Evolutionary conservation across 2,329 filamentous ascomycete species (phyloP), one percentile per base, ranked within the genome.

Genomic region (Paecilomyces niveus): DNA sequence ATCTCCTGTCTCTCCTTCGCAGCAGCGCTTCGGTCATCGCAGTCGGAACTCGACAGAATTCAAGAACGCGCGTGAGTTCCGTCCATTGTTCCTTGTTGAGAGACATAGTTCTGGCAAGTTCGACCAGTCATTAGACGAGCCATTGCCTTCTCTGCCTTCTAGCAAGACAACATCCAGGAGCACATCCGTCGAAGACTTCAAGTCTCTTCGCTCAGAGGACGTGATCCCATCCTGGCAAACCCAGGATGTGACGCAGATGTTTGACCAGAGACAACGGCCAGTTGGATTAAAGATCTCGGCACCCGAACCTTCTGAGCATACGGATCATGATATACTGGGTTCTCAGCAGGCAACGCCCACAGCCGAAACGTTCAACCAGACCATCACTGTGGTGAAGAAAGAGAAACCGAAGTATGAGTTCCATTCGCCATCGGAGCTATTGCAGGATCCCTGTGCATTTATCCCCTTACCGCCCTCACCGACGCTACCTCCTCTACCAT

Each of bases 1-100:
- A 11, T 67, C 73, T 31, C 72, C 72, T n/a, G 71, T 63, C 18
- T 80, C 79, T 7, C 80, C 80, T 45, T 45, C 39, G 4, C 39
- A 45, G 39, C 39, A 45, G 26, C 72, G 69, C n/a, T 68, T 70
- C 11, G 75, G 78, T 32, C 78, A 80, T 61, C 71, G 72, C 53
- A 78, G 81, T 35, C 73, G 77, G 0, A 75, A 73, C 56, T 84
- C 81, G 0, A 75, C 76, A 3, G 81, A 84, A 61, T 83, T 83
- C 67, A 79, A 75, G 60, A 74, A 73, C 35, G 76, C 73, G 18
- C 83, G 83, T 57, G 90, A 94, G 68, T 87, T 92, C 67, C 87
- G 89, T 64, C 92, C 92, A 0, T 77, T 97, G 8, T 93, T 89
- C 73, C 85, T 96, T 22, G 84, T 96, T 6, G 89, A 95, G 71